Percentiles rank a stretch among this genome's conserved stretches.
These are phyloP conservation scores for Ilex asprella DNA, from an alignment of 257 asterid species.

Conservation along the genomic window DNA sequence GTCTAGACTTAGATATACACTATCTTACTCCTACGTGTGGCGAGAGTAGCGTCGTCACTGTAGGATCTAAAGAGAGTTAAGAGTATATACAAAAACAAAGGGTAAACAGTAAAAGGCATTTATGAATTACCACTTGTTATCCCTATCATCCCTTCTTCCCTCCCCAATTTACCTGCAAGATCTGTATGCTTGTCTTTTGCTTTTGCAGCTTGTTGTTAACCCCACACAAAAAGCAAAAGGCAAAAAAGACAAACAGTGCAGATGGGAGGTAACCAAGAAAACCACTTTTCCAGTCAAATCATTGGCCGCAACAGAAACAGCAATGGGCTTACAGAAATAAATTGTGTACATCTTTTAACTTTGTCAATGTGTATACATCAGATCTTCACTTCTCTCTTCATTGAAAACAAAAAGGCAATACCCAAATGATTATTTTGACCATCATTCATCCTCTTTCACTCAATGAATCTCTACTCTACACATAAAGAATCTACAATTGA, in stretches of 20 bases:
- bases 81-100: neutral
- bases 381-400: slow-evolving; percentile 33
- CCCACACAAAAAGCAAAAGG: slow-evolving; percentile 5
- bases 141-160: slow-evolving; percentile 17
- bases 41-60: no score
- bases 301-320: slow-evolving; percentile 31
- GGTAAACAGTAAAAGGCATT: slow-evolving; percentile 14
- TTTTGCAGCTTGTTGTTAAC: slow-evolving; percentile 17
- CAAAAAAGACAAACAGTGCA: slow-evolving; percentile 12
- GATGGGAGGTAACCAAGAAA: slow-evolving; percentile 32
- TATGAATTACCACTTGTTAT: slow-evolving; percentile 20
- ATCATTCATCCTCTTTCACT: slow-evolving; percentile 30
- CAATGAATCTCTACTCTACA: slow-evolving; percentile 42
- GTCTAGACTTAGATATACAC: no score
- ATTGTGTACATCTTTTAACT: slow-evolving; percentile 18
- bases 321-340: slow-evolving; percentile 13
- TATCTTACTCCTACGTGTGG: no score
- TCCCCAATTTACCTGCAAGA: slow-evolving; percentile 16
- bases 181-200: slow-evolving; percentile 32
- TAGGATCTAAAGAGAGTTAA: no score
- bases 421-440: slow-evolving; percentile 40
- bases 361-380: slow-evolving; percentile 47
- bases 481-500: slow-evolving; percentile 46
- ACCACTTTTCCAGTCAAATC: slow-evolving; percentile 59
- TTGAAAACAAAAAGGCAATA: slow-evolving; percentile 29